A percentile compares a stretch with the other conserved stretches of the same genome.
These are phyloP conservation scores for Entamoeba nuttalli DNA, from an alignment of 208 protist species.

Conservation along the genomic window DNA sequence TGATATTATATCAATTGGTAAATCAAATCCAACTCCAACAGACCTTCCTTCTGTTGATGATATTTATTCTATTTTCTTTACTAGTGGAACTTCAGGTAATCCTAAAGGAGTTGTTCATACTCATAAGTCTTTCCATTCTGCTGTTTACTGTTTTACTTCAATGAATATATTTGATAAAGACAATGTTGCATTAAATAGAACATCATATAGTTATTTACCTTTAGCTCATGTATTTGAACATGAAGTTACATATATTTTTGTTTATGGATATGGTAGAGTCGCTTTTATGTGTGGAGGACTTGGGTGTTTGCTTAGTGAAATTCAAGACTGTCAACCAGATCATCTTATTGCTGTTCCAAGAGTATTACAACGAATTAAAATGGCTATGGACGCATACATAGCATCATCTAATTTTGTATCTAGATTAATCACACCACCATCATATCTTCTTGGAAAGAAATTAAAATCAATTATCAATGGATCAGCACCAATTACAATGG, in stretches of 20 bases:
- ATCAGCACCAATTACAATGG: neutral
- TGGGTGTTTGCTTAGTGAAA: neutral
- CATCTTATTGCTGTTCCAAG: neutral
- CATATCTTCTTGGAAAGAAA: neutral
- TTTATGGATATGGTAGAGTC: neutral
- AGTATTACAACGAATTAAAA: neutral
- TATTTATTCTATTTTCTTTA: constrained; percentile 18
- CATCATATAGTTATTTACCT: neutral
- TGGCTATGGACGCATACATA: neutral
- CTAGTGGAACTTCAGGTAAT: constrained; percentile 22
- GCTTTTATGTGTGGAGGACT: neutral
- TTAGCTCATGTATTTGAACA: constrained; percentile 11
- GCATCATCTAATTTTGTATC: neutral
- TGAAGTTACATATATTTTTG: neutral
- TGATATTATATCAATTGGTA: neutral
- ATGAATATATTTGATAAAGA: neutral
- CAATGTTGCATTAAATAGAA: neutral
- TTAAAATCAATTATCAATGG: neutral
- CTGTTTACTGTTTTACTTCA: neutral
- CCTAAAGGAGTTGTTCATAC: constrained; percentile 24
- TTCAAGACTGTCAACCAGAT: neutral
- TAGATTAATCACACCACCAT: neutral
- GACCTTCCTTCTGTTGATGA: neutral
- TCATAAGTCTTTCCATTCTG: neutral
- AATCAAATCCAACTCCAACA: neutral